Percentiles rank a stretch among this genome's conserved stretches.
Evolutionary conservation across 1,284 basidiomycete genomes (phyloP).

Genomic region (Puccinia polysora): DNA sequence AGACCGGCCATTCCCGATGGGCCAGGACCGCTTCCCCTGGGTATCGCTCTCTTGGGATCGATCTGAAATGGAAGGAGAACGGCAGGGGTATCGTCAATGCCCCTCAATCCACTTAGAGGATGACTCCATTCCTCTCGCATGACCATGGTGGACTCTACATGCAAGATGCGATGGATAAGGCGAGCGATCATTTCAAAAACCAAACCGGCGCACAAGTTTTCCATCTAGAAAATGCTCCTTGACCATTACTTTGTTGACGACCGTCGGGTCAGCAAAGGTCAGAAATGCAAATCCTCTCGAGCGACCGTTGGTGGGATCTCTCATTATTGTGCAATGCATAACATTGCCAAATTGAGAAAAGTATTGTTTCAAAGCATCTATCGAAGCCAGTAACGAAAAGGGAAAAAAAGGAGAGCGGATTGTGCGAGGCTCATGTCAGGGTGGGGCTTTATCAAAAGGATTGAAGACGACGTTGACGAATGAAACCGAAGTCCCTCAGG

Average conservation of each 20-base stretch:
- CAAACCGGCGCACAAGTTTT: slow-evolving; percentile 67
- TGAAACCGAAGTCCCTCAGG: slow-evolving; percentile 9
- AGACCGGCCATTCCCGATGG: slow-evolving; percentile 44
- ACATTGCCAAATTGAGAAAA: slow-evolving; percentile 86
- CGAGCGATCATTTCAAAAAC: background rate
- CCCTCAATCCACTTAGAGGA: background rate
- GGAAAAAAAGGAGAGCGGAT: background rate
- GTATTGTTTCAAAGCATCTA: slow-evolving; percentile 76
- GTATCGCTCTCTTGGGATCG: slow-evolving; percentile 97
- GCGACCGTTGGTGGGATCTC: slow-evolving; percentile 74
- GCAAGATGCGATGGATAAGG: background rate
- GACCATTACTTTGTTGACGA: slow-evolving; percentile 83
- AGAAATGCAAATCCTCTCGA: slow-evolving; percentile 91
- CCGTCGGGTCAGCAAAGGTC: slow-evolving; percentile 78
- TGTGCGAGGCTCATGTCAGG: slow-evolving; percentile 4
- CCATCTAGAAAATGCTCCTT: slow-evolving; percentile 85
- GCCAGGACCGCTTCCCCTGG: slow-evolving; percentile 57
- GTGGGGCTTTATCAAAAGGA: slow-evolving; percentile 46
- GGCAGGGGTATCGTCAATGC: background rate
- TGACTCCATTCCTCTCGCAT: no score
- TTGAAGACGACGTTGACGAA: slow-evolving; percentile 51
- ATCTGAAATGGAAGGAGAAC: slow-evolving; percentile 63
- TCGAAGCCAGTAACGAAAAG: background rate
- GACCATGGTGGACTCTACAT: background rate
- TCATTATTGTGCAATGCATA: slow-evolving; percentile 90